Conservation (phyloP, 1,284 basidiomycete species). For the Amylostereum areolatum region DNA sequence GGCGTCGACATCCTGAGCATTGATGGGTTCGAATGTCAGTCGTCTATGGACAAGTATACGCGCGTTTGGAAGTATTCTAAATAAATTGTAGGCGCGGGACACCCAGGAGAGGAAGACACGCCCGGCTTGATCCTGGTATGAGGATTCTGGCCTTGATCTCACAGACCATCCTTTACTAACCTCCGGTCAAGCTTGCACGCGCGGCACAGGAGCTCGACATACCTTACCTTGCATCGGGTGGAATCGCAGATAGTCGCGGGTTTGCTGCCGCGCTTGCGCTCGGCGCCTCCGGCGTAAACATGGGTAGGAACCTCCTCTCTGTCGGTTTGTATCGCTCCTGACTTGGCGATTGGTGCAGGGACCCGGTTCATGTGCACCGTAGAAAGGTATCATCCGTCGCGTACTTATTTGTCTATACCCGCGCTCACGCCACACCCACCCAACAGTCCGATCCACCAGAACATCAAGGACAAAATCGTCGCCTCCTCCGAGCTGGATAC, state of each 20-base stretch:
- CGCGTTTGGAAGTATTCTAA: background rate
- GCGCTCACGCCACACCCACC: conserved; percentile 6
- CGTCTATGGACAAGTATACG: background rate
- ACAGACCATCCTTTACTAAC: background rate
- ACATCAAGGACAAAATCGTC: conserved; percentile 89
- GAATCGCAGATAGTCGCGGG: conserved; percentile 78
- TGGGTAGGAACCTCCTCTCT: conserved; percentile 48
- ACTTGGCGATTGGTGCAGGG: conserved; percentile 30
- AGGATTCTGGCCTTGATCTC: background rate
- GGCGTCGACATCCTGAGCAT: conserved; percentile 87
- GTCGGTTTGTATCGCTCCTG: background rate
- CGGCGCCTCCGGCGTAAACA: conserved; percentile 81
- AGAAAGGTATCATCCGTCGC: conserved; percentile 45
- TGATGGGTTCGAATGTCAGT: conserved; percentile 82
- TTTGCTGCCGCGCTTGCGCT: conserved; percentile 79
- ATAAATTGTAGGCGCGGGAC: conserved; percentile 68
- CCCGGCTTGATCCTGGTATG: conserved; percentile 83
- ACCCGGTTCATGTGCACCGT: conserved; percentile 86
- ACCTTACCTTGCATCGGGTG: conserved; percentile 89
- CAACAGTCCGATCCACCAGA: conserved; percentile 78
- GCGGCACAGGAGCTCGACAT: conserved; percentile 81
- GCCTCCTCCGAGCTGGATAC: conserved; percentile 78
- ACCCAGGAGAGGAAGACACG: conserved; percentile 94
- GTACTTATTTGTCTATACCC: background rate
- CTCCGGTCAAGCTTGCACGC: conserved; percentile 61